Evolutionary conservation across 1,284 basidiomycete genomes (phyloP), one percentile per base, ranked within the genome.

Genomic region (Exobasidium cylindrosporum): DNA sequence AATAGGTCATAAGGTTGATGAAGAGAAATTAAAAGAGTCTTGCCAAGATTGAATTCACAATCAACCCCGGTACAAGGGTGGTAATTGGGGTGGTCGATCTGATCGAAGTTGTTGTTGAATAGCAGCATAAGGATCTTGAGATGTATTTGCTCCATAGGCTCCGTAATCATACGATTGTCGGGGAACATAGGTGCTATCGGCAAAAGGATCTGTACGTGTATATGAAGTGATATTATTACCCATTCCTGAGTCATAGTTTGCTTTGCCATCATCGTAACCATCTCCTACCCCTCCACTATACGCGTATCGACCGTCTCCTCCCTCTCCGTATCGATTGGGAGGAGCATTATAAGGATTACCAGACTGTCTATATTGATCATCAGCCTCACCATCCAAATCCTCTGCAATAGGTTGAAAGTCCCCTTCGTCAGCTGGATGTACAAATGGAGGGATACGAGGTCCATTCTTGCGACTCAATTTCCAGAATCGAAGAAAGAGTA

Each of bases 381-480:
- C 70, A 11, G 62, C 50, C n/a, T 60, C 62, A 14, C 62, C 64
- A 31, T 66, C 64, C 17, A 40, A 44, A 30, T 74, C 68, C 43
- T 69, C 60, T 21, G 44, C 49, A 35, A 77, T 65, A 5, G 74
- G 70, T 56, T 73, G 67, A 31, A 77, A 77, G 1, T 72, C 73
- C 24, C 68, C 67, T 58, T 73, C 70, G 54, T 75, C 68, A 32
- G 60, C 66, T 0, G 73, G 72, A 46, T 75, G 73, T 13, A 68
- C 65, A 54, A 77, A 77, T 4, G 74, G 70, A 5, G 72, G 73
- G 45, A 74, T 74, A 35, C 74, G 64, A 4, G 74, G 74, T 4
- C 73, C 73, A n/a, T 74, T 70, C 66, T 74, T 76, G 60, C 73
- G 73, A 47, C 68, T 65, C 23, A 67, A 49, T 29, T 63, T 68